Percentiles rank a stretch among this genome's conserved stretches.
These are phyloP conservation scores for Corymbia calophylla DNA, from an alignment of 441 rosid species.

Conservation along the genomic window DNA sequence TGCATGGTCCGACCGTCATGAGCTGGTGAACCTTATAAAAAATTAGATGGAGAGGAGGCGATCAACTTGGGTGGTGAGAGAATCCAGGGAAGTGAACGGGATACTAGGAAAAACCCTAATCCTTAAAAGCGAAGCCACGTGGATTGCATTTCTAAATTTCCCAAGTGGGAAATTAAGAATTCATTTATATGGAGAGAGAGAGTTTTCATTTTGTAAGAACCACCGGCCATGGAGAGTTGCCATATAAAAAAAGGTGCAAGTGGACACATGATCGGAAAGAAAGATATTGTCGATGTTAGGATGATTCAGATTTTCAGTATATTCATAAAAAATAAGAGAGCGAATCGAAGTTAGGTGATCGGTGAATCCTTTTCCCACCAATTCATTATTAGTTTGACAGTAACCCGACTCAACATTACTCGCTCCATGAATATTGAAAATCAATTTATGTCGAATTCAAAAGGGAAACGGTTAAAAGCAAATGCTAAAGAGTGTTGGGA, in stretches of 20 bases:
- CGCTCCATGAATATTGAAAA: not conserved
- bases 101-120: not conserved
- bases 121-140: not conserved
- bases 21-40: not conserved
- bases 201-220: not conserved
- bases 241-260: not conserved
- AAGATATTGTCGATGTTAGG: not conserved
- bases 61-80: not conserved
- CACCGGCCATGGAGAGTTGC: not conserved
- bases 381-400: not conserved
- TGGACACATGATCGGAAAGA: not conserved
- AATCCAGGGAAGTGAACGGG: not conserved
- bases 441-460: not conserved
- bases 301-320: not conserved
- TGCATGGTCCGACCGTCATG: not conserved
- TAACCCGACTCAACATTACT: not conserved
- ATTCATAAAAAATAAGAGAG: not conserved
- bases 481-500: rapidly evolving
- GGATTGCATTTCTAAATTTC: not conserved
- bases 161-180: not conserved
- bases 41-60: not conserved
- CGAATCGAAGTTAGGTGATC: not conserved
- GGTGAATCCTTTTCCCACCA: not conserved
- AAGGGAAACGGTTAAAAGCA: not conserved
- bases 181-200: not conserved